Evolutionary conservation across 2,329 filamentous ascomycete species (phyloP), one percentile per base, ranked within the genome.

Genomic region (Exophiala oligosperma): DNA sequence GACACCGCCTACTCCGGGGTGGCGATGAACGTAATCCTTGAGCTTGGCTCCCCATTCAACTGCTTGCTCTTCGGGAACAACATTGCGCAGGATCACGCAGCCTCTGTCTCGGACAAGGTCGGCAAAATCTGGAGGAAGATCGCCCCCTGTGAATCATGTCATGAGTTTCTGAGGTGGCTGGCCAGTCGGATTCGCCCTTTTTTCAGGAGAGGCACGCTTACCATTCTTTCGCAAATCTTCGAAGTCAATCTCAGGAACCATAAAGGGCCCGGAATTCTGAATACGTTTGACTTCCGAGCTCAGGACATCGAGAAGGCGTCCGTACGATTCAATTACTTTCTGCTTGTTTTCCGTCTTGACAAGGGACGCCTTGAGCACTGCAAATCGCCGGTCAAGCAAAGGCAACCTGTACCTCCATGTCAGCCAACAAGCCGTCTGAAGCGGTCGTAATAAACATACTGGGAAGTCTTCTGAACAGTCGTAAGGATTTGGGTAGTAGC

Each of bases 31-130:
- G 52, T 68, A 69, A n/a, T 38, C 55, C 49, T 58, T 57, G 1
- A 68, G 50, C 4, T 62, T 49, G 5, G n/a, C 21, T 32, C 69
- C 65, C 67, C 67, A 69, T 1, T n/a, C 26, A 1, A 49, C 21
- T 8, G 68, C 68, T 29, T 61, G 49, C 24, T 65, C 65, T 49
- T 66, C 62, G 1, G 58, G 35, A 2, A 69, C 66, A 2, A 69
- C 67, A 28, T 54, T 51, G 6, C 68, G 63, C 9, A 69, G 40
- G 44, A 69, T 65, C 5, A 66, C 38, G 41, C 64, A 67, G 7
- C 64, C 65, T 28, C 24, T 14, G 17, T 49, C 24, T 28, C 47
- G 47, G 17, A 35, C 47, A 9, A 35, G 4, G 8, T 49, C 26
- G 21, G 24, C 47, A 29, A 35, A 28, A 28, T 21, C 47, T 49